These are phyloP conservation scores for Neonectria faginata DNA, from an alignment of 2,329 filamentous ascomycete genomes.

Conservation along the genomic window DNA sequence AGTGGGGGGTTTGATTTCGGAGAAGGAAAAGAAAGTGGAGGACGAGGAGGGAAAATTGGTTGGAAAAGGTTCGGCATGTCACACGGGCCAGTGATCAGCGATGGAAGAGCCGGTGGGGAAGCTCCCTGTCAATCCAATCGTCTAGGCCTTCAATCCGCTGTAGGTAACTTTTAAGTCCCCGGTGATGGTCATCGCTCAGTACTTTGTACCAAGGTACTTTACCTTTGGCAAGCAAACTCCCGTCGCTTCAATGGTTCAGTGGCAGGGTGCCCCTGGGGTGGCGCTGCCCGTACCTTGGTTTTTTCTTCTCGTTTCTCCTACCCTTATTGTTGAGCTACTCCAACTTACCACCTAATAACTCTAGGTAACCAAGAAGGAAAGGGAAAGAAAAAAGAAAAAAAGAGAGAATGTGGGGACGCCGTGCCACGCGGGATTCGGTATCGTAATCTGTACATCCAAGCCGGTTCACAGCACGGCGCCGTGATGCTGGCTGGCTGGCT, in stretches of 20 bases:
- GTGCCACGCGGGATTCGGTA: constrained; percentile 17
- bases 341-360: background rate
- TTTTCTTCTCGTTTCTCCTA: background rate
- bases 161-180: background rate
- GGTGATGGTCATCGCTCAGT: no score
- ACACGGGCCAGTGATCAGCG: constrained; percentile 15
- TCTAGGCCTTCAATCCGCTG: background rate
- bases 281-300: constrained; percentile 2
- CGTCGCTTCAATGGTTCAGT: background rate
- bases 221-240: background rate
- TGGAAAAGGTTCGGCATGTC: constrained; percentile 25
- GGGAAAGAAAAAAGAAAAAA: background rate
- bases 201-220: no score
- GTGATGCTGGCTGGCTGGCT: background rate
- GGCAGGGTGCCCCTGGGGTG: constrained; percentile 11
- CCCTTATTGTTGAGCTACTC: constrained; percentile 14
- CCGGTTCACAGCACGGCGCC: constrained; percentile 1
- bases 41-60: background rate
- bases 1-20: background rate
- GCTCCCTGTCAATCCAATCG: constrained; percentile 4
- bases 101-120: constrained; percentile 16
- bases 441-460: constrained; percentile 28
- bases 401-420: background rate
- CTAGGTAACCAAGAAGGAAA: background rate
- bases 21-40: background rate